Evolutionary conservation across 1,139 yeast genomes (phyloP), one percentile per base, ranked within the genome.

Genomic region (Blastobotrys petasosporus): DNA sequence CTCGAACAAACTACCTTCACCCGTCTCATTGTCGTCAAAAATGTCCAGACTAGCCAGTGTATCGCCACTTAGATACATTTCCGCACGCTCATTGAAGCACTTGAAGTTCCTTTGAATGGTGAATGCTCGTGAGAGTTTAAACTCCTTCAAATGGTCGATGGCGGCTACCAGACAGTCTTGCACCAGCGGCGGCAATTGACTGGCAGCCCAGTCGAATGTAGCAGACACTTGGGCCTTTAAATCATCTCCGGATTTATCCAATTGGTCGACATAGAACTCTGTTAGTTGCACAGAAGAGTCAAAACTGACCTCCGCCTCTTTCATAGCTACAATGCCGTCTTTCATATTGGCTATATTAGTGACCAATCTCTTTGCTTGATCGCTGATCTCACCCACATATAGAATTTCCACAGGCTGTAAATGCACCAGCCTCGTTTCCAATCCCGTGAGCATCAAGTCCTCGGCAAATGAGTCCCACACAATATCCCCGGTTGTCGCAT

Each of bases 401-500:
- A 88, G 56, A 11, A 88, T 68, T 60, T 92, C 97, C 37, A 80
- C 74, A 0, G 97, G 97, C 36, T 77, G 77, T 45, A 88, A 65
- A 61, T 86, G 87, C 37, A 77, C 66, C 13, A 88, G 64, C 41
- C 97, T 66, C 0, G 94, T 85, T 51, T 85, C 90, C 31, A 90
- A 64, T 53, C 82, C 82, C 36, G 70, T 74, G 20, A 80, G 69
- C 23, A 77, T 63, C 2, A 68, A 64, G 29, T 72, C 70, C 56
- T 83, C 92, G 2, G 60, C 61, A 59, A 92, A 87, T 6, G 66
- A 64, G 60, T 92, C 97, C 52, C 77, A 77, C 0, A 85, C 63
- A 4, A 88, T 74, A 44, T 84, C 88, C 0, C 97, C 97, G 1
- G 92, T 82, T 2, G 80, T 69, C 0, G 92, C 81, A 51, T 85